Evolutionary conservation across 2,329 filamentous ascomycete species (phyloP).

Genomic region (Alternaria incomplexa): DNA sequence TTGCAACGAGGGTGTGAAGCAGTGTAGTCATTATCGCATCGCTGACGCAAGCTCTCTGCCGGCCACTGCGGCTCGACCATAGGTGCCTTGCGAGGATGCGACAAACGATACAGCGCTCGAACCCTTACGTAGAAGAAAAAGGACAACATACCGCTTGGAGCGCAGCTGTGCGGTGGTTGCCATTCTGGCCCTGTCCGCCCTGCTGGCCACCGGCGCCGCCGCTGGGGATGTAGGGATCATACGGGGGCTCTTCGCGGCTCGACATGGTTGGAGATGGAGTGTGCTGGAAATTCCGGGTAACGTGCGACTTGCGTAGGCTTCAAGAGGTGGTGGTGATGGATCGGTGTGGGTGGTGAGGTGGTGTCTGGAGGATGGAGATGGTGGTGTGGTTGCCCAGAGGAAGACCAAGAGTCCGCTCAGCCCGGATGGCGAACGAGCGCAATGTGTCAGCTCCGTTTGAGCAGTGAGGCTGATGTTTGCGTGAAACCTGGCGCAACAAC

Average conservation of each 20-base stretch:
- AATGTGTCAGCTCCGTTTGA: conserved; percentile 40
- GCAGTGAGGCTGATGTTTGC: conserved; percentile 37
- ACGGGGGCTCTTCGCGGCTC: conserved; percentile 66
- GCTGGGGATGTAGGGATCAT: conserved; percentile 88
- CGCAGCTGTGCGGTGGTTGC: conserved; percentile 71
- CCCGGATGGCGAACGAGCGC: conserved; percentile 26
- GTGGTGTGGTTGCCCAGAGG: conserved; percentile 20
- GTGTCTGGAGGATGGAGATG: conserved; percentile 32
- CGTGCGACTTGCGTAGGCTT: conserved; percentile 26
- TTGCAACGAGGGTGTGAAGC: background rate
- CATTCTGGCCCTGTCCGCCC: conserved; percentile 56
- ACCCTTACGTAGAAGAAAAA: background rate
- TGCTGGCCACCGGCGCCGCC: conserved; percentile 58
- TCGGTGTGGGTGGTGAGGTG: conserved; percentile 27
- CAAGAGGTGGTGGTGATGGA: conserved; percentile 20
- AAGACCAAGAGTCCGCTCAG: conserved; percentile 19
- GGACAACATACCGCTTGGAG: conserved; percentile 75
- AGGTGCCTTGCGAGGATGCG: conserved; percentile 2
- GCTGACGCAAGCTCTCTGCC: conserved; percentile 17
- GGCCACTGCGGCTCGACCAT: conserved; percentile 10
- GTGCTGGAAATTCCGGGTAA: conserved; percentile 8
- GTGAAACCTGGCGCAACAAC: conserved; percentile 31
- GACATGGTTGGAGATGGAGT: conserved; percentile 43
- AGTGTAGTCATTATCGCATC: conserved; percentile 7
- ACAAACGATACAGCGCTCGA: conserved; percentile 2